phyloP scores from a whole-genome alignment of 1,284 basidiomycete genomes.

The Cutaneotrichosporon arboriforme region DNA sequence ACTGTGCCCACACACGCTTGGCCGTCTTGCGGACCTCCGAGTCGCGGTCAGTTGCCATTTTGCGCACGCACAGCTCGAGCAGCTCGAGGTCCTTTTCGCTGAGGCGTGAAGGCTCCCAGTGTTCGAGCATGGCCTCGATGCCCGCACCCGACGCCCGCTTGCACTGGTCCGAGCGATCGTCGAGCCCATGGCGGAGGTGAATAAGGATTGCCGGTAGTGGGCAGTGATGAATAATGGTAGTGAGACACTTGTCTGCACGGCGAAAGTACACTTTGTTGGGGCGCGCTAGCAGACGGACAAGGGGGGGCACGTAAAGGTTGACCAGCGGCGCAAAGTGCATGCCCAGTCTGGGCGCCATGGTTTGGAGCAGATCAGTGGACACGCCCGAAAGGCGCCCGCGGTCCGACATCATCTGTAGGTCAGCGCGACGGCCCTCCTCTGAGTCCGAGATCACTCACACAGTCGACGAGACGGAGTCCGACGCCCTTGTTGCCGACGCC shows the following conservation, averaged over 20 bases:
- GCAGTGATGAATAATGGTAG: constrained; percentile 49
- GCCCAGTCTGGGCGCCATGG: constrained; percentile 50
- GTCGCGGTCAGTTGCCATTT: constrained; percentile 50
- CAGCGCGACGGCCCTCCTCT: not conserved
- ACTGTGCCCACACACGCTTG: constrained; percentile 48
- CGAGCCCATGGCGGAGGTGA: constrained; percentile 43
- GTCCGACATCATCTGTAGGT: constrained; percentile 50
- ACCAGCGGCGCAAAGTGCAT: constrained; percentile 47
- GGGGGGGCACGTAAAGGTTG: constrained; percentile 48
- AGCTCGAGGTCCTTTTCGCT: constrained; percentile 32
- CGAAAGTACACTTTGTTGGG: constrained; percentile 52
- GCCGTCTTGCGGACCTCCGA: constrained; percentile 49
- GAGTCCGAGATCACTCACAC: constrained; percentile 31
- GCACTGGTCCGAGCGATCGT: constrained; percentile 47
- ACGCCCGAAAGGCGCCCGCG: constrained; percentile 50
- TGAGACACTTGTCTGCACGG: constrained; percentile 49
- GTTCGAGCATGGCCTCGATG: constrained; percentile 28
- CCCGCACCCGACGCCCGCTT: constrained; percentile 34
- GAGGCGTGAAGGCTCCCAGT: constrained; percentile 39
- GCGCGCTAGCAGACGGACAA: constrained; percentile 49
- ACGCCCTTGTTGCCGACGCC: constrained; percentile 44
- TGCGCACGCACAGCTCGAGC: constrained; percentile 47
- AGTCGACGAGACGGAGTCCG: constrained; percentile 42
- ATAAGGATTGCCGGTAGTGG: constrained; percentile 39
- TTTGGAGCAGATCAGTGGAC: constrained; percentile 50